Evolutionary conservation across 2,329 filamentous ascomycete genomes (phyloP).

Genomic region (Cordyceps militaris): DNA sequence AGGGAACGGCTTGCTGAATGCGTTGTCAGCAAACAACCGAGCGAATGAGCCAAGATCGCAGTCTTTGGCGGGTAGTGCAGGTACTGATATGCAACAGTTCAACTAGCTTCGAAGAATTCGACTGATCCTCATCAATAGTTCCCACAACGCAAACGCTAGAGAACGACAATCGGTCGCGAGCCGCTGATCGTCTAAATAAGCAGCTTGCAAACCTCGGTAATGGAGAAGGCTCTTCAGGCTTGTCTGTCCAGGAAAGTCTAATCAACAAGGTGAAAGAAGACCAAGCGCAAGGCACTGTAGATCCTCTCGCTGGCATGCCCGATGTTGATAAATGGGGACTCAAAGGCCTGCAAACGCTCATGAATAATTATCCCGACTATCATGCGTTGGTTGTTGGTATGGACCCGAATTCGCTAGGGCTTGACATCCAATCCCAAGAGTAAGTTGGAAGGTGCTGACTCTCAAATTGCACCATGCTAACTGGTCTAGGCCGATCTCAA

Average conservation of each 20-base stretch:
- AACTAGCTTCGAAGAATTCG: not conserved
- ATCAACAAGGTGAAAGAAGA: slow-evolving; percentile 32
- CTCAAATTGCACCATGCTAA: not conserved
- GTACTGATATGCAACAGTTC: not conserved
- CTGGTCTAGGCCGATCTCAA: slow-evolving; percentile 42
- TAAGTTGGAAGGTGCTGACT: slow-evolving; percentile 31
- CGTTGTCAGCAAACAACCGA: slow-evolving; percentile 53
- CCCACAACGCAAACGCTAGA: not conserved
- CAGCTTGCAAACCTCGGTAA: slow-evolving; percentile 1
- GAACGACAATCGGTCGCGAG: not conserved
- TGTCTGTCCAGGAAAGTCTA: slow-evolving; percentile 1
- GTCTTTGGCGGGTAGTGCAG: slow-evolving; percentile 37
- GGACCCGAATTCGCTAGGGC: slow-evolving; percentile 48
- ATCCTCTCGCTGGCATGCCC: slow-evolving; percentile 56
- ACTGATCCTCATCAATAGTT: not conserved
- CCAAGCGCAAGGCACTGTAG: slow-evolving; percentile 39
- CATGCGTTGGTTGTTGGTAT: slow-evolving; percentile 53
- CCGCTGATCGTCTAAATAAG: slow-evolving; percentile 3
- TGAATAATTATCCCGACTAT: slow-evolving; percentile 58
- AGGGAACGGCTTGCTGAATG: slow-evolving; percentile 57
- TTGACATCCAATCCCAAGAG: slow-evolving; percentile 53
- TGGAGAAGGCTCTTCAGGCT: not conserved
- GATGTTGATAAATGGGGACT: slow-evolving; percentile 58
- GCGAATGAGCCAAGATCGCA: slow-evolving; percentile 39
- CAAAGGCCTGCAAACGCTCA: slow-evolving; percentile 55